Percentiles rank a stretch among this genome's conserved stretches.
These are phyloP conservation scores for Acmispon strigosus DNA, from an alignment of 306 rosid species.

Conservation along the genomic window DNA sequence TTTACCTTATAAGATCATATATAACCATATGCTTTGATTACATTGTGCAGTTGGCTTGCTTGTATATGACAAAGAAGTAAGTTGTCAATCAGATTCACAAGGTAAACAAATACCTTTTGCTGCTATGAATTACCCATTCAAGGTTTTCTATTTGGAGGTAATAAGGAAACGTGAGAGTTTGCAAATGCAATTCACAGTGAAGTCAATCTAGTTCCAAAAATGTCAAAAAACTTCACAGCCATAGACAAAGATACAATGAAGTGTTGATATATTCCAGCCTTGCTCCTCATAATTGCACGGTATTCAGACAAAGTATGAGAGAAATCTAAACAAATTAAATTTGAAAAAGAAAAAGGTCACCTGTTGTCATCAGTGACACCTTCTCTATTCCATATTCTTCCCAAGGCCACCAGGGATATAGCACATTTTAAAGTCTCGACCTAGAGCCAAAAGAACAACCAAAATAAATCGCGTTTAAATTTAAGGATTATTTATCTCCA, in stretches of 20 bases:
- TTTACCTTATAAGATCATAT: not conserved
- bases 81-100: slow-evolving; percentile 8
- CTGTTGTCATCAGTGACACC: slow-evolving; percentile 93
- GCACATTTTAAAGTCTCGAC: slow-evolving; percentile 92
- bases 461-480: not conserved
- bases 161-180: not conserved
- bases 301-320: not conserved
- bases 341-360: slow-evolving; percentile 8
- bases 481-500: not conserved
- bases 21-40: not conserved
- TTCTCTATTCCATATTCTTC: slow-evolving; percentile 61
- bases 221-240: not conserved
- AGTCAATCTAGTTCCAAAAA: not conserved
- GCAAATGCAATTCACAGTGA: not conserved
- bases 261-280: not conserved
- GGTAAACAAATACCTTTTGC: not conserved
- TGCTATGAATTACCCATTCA: not conserved
- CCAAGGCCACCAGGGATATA: slow-evolving; percentile 63
- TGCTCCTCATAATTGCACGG: not conserved
- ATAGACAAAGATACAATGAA: not conserved
- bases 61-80: not conserved
- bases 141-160: not conserved
- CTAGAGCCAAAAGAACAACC: slow-evolving; percentile 32
- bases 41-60: not conserved
- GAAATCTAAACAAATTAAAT: not conserved